A percentile compares a stretch with the other conserved stretches of the same genome.
Evolutionary conservation across 2,329 filamentous ascomycete species (phyloP).

Genomic region (Trichoderma afroharzianum): DNA sequence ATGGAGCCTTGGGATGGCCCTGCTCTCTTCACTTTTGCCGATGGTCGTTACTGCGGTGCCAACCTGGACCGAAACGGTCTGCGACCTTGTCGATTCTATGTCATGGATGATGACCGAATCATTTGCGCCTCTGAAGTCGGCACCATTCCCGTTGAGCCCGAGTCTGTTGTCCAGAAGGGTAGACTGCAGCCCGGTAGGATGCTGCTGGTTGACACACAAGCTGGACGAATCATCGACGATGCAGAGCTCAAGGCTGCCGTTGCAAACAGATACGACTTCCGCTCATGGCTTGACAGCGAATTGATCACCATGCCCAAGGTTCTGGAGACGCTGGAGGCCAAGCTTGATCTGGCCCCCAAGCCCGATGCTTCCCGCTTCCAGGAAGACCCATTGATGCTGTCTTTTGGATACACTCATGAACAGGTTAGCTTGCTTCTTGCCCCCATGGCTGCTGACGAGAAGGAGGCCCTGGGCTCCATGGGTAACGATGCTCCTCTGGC

Average conservation of each 20-base stretch:
- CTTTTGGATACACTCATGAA: constrained; percentile 93
- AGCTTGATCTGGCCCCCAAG: constrained; percentile 61
- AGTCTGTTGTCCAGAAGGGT: constrained; percentile 87
- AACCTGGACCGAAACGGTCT: constrained; percentile 95
- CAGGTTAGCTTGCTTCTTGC: constrained; percentile 88
- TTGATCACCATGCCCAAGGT: constrained; percentile 78
- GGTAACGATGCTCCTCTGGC: constrained; percentile 93
- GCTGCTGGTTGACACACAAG: constrained; percentile 88
- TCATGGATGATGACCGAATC: constrained; percentile 94
- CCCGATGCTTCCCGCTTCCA: constrained; percentile 70
- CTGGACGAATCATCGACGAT: constrained; percentile 90
- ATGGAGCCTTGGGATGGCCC: constrained; percentile 99
- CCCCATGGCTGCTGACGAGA: constrained; percentile 95
- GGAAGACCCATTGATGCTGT: constrained; percentile 76
- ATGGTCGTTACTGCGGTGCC: constrained; percentile 93
- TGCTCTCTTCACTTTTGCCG: constrained; percentile 93
- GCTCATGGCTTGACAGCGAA: constrained; percentile 80
- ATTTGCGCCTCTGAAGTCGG: constrained; percentile 97
- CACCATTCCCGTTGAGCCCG: constrained; percentile 86
- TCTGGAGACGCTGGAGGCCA: constrained; percentile 57
- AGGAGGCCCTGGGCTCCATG: constrained; percentile 96
- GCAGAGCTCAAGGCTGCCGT: constrained; percentile 86
- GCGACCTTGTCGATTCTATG: constrained; percentile 92
- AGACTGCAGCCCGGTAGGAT: constrained; percentile 92
- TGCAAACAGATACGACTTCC: constrained; percentile 82